These are phyloP conservation scores for Planoprotostelium fungivorum DNA, from an alignment of 78 protist genomes.

Conservation along the genomic window DNA sequence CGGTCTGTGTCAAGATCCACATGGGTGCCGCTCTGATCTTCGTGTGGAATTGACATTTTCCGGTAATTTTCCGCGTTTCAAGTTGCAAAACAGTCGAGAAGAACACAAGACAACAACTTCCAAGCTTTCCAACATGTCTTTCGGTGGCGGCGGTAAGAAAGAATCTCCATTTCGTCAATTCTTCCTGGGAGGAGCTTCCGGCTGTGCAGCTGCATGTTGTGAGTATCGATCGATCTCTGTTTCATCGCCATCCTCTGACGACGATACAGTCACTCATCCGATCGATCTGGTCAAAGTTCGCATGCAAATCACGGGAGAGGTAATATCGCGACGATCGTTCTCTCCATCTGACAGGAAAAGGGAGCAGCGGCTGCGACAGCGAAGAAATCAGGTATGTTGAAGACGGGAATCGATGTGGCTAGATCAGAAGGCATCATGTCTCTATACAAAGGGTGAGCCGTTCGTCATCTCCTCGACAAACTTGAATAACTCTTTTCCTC, in stretches of 20 bases:
- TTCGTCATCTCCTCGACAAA: conserved; percentile 2
- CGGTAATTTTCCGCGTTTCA: no score
- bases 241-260: no score
- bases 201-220: neutral
- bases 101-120: no score
- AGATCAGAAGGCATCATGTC: conserved; percentile 48
- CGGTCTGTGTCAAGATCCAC: neutral
- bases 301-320: conserved; percentile 2
- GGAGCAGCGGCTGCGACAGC: neutral
- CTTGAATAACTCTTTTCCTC: neutral
- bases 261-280: conserved; percentile 46
- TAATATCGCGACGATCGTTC: neutral
- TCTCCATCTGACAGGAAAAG: neutral
- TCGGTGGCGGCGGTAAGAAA: neutral
- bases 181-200: neutral
- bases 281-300: conserved; percentile 44
- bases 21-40: neutral
- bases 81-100: no score
- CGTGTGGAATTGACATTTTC: neutral
- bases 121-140: neutral
- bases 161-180: neutral
- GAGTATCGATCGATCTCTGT: no score
- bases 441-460: conserved; percentile 34
- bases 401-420: conserved; percentile 20
- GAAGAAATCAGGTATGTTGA: conserved; percentile 16